phyloP scores from a whole-genome alignment of 192 early-diverging fungal genomes.

The Coemansia sp. region DNA sequence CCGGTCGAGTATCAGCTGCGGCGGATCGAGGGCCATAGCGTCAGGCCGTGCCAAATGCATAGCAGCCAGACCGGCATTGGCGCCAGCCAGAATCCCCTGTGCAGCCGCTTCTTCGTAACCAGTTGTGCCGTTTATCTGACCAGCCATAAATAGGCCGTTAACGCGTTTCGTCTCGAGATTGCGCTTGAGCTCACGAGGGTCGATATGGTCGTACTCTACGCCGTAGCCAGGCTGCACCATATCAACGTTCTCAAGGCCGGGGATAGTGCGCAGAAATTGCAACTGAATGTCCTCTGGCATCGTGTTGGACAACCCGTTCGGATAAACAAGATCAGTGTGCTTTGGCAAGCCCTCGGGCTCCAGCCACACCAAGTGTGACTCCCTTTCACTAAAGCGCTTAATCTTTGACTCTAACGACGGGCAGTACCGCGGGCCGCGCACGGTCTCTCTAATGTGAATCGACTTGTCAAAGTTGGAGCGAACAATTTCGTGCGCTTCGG shows the following conservation, averaged over 20 bases:
- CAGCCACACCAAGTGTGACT: slow-evolving; percentile 75
- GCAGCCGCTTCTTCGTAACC: slow-evolving; percentile 85
- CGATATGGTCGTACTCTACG: slow-evolving; percentile 86
- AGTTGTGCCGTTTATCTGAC: slow-evolving; percentile 88
- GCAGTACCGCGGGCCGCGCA: slow-evolving; percentile 81
- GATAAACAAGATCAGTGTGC: slow-evolving; percentile 68
- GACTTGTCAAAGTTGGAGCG: slow-evolving; percentile 73
- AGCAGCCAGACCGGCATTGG: slow-evolving; percentile 71
- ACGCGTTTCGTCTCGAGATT: slow-evolving; percentile 81
- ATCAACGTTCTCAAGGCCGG: slow-evolving; percentile 71
- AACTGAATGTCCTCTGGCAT: slow-evolving; percentile 78
- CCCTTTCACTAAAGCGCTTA: slow-evolving; percentile 66
- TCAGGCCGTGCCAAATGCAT: slow-evolving; percentile 20
- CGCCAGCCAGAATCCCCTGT: slow-evolving; percentile 77
- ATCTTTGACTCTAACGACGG: slow-evolving; percentile 84
- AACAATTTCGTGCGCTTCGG: slow-evolving; percentile 67
- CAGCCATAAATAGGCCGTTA: slow-evolving; percentile 73
- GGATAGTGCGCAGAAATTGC: slow-evolving; percentile 69
- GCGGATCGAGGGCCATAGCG: neutral
- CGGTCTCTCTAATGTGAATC: slow-evolving; percentile 82
- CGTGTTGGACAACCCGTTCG: slow-evolving; percentile 84
- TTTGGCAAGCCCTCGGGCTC: slow-evolving; percentile 79
- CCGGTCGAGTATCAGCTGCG: slow-evolving; percentile 68
- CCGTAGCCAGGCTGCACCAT: slow-evolving; percentile 79
- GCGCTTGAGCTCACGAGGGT: slow-evolving; percentile 75